Percentiles rank a stretch among this genome's conserved stretches.
These are phyloP conservation scores for Kokia cookei DNA, from an alignment of 441 rosid species.

Conservation along the genomic window DNA sequence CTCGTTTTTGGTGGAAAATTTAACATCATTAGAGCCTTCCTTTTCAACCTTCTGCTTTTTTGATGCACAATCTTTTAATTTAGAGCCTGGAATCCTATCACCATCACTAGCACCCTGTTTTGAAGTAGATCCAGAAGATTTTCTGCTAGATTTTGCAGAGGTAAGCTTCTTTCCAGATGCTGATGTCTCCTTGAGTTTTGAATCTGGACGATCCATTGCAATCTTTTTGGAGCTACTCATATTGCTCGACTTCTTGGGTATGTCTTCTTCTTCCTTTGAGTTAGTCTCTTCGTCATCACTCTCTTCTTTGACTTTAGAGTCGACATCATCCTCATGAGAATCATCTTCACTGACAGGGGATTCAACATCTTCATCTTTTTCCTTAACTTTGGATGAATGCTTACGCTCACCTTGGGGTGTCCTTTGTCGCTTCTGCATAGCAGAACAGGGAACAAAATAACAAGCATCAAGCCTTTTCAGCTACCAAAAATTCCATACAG, in stretches of 20 bases:
- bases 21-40: constrained; percentile 28
- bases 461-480: constrained; percentile 11
- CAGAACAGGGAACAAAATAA: constrained; percentile 10
- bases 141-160: constrained; percentile 42
- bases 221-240: constrained; percentile 45
- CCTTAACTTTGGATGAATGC: constrained; percentile 35
- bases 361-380: constrained; percentile 42
- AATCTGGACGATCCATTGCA: constrained; percentile 38
- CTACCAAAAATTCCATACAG: not conserved
- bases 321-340: constrained; percentile 42
- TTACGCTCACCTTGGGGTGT: constrained; percentile 38
- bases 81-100: constrained; percentile 30
- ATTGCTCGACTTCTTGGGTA: constrained; percentile 24
- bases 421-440: constrained; percentile 49
- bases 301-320: constrained; percentile 39
- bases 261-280: constrained; percentile 61
- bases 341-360: constrained; percentile 41
- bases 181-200: constrained; percentile 38
- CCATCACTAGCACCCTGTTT: constrained; percentile 23
- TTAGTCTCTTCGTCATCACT: constrained; percentile 45
- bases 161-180: constrained; percentile 36
- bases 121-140: constrained; percentile 37
- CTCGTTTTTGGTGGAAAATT: constrained; percentile 39
- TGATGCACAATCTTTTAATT: constrained; percentile 34
- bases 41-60: constrained; percentile 51